Evolutionary conservation across 2,329 filamentous ascomycete species (phyloP), one percentile per base, ranked within the genome.

Genomic region (Sarocladiaceae sp.): DNA sequence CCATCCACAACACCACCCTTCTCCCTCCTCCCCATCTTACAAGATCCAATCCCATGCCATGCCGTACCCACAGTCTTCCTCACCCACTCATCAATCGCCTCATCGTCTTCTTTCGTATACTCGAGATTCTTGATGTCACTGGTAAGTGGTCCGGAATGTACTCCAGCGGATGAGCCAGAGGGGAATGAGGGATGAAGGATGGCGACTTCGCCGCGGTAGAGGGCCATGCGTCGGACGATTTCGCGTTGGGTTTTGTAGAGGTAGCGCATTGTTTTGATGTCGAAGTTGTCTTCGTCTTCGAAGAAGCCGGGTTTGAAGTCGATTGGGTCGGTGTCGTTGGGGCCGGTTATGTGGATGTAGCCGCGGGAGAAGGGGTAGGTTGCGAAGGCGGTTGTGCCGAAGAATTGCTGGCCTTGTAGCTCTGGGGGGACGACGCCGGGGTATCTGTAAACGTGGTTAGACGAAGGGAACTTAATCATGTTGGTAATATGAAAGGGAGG

Each of bases 191-290:
- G 77, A 51, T 78, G 75, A 0, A 69, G 63, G 4, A 62, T 55
- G 3, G 67, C 62, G 2, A 74, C 33, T 58, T 79, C 72, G 58
- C 80, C 71, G 54, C 73, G 63, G 64, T 79, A 85, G 58, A 77
- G 72, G 1, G 71, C 64, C 59, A 81, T 79, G 4, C 82, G 77
- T 2, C 83, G 76, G 44, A 75, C 71, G 52, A 87, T 77, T 61
- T 86, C 82, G 1, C 84, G 79, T n/a, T 74, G 72, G 58, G 77
- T 79, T 65, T 87, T 87, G 69, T 87, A 87, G 0, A 71, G 76
- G 82, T 83, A 86, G 3, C 84, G 59, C 18, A 82, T 77, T 59
- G 78, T 82, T 64, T 80, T 79, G 33, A 86, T 46, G 59, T 86
- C 83, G n/a, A 81, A 64, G 4, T 72, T 70, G 29, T 73, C 77